Percentiles rank a stretch among this genome's conserved stretches.
Evolutionary conservation across 257 asterid genomes (phyloP).

Genomic region (Petunia axillaris): DNA sequence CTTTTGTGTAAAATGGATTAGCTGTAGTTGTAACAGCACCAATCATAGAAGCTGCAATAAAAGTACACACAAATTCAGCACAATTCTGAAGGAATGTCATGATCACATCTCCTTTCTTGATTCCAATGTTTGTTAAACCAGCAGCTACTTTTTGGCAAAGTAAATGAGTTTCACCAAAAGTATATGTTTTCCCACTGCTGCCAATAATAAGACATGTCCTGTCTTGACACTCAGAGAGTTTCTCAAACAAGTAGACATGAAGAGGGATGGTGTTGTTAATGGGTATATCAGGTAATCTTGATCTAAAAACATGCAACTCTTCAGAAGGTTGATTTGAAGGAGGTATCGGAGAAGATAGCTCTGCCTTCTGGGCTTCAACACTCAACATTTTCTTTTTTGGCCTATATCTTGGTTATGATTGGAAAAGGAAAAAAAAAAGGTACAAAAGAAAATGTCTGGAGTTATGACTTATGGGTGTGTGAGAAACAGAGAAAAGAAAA

Average conservation of each 20-base stretch:
- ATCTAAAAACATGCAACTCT: constrained; percentile 52
- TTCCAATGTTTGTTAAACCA: constrained; percentile 54
- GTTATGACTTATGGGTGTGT: neutral
- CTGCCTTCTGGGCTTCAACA: constrained; percentile 38
- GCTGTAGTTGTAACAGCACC: constrained; percentile 73
- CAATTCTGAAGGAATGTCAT: constrained; percentile 76
- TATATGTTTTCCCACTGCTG: constrained; percentile 44
- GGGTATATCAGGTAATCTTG: constrained; percentile 63
- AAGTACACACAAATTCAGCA: constrained; percentile 72
- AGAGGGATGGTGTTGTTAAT: constrained; percentile 63
- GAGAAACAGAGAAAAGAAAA: neutral
- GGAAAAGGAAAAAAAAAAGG: constrained; percentile 25
- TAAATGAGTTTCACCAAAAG: constrained; percentile 61
- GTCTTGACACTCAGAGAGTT: constrained; percentile 34
- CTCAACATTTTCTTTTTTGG: constrained; percentile 32
- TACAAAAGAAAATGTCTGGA: neutral
- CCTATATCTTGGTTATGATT: constrained; percentile 17
- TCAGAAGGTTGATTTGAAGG: neutral
- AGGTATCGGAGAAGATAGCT: constrained; percentile 20
- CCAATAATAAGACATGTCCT: constrained; percentile 60
- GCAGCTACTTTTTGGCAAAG: constrained; percentile 64
- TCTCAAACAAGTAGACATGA: constrained; percentile 71
- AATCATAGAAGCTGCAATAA: constrained; percentile 75
- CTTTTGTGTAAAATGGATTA: constrained; percentile 61
- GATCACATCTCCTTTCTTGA: constrained; percentile 60